phyloP scores from a whole-genome alignment of 108 stramenopile genomes.

The Pseudonitzschia delicatissima region DNA sequence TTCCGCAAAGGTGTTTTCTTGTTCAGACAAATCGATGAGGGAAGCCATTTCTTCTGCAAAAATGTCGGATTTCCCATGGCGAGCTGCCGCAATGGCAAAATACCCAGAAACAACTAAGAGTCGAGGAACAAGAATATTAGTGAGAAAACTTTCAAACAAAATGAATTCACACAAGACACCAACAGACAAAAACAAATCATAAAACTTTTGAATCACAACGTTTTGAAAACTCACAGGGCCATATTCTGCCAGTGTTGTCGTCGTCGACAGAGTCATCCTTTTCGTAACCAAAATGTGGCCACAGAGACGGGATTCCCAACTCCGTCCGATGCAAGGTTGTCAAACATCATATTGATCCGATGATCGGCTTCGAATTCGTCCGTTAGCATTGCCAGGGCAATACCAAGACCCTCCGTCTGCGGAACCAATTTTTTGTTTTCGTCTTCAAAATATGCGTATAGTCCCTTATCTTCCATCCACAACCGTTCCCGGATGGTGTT shows the following conservation, averaged over 20 bases:
- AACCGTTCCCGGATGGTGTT: conserved; percentile 19
- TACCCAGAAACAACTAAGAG: conserved; percentile 33
- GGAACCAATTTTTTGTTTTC: conserved; percentile 9
- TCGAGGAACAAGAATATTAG: not conserved
- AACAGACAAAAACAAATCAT: not conserved
- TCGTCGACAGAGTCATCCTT: conserved; percentile 17
- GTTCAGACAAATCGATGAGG: conserved; percentile 18
- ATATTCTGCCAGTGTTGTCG: conserved; percentile 44
- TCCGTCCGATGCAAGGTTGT: conserved; percentile 11
- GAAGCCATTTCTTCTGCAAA: conserved; percentile 23
- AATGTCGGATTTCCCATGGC: conserved; percentile 1
- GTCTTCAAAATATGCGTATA: conserved; percentile 30
- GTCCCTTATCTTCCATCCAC: conserved; percentile 26
- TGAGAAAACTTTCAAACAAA: too few species aligned
- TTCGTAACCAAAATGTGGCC: conserved; percentile 31
- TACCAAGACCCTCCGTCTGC: conserved; percentile 15
- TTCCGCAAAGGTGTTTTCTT: conserved; percentile 36
- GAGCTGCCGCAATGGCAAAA: conserved; percentile 40
- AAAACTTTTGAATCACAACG: not conserved
- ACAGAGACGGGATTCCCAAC: conserved; percentile 36
- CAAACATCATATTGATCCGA: conserved; percentile 22
- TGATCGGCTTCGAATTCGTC: conserved; percentile 16
- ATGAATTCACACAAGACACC: not conserved
- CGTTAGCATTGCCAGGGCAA: conserved; percentile 23
- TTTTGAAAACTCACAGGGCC: conserved; percentile 24